Conservation (phyloP, 768 basidiomycete genomes). For the Lentinula sp. region DNA sequence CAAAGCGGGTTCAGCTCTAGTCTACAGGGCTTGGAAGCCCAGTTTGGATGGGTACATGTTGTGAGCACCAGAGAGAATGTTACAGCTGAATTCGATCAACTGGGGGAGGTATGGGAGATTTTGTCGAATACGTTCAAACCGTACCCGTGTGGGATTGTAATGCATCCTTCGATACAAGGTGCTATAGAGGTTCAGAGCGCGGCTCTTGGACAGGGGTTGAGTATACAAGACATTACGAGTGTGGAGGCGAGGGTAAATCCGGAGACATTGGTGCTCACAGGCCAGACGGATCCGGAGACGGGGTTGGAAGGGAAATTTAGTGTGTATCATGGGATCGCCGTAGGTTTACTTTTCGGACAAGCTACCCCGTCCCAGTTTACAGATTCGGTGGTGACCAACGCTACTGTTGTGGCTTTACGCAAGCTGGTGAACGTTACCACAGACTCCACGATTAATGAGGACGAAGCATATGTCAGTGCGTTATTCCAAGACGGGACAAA, state of each 20-base stretch:
- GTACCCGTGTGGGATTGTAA: slow-evolving; percentile 18
- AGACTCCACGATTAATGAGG: slow-evolving; percentile 10
- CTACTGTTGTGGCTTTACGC: slow-evolving; percentile 12
- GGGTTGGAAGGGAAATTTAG: slow-evolving; percentile 19
- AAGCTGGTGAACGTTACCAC: slow-evolving; percentile 14
- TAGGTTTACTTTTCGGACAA: slow-evolving; percentile 14
- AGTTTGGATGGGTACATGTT: slow-evolving; percentile 18
- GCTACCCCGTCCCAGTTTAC: slow-evolving; percentile 14
- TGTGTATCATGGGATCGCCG: slow-evolving; percentile 16
- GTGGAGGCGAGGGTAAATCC: slow-evolving; percentile 16
- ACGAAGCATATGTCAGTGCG: slow-evolving; percentile 12
- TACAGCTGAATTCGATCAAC: slow-evolving; percentile 8
- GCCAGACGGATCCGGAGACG: slow-evolving; percentile 16
- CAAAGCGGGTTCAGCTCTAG: slow-evolving; percentile 14
- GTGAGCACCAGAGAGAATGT: slow-evolving; percentile 13
- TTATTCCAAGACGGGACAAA: slow-evolving; percentile 11
- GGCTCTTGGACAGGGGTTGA: slow-evolving; percentile 1
- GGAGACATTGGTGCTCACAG: slow-evolving; percentile 15
- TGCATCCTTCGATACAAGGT: slow-evolving; percentile 17
- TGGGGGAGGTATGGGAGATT: slow-evolving; percentile 14
- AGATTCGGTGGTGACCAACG: slow-evolving; percentile 12
- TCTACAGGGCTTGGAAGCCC: slow-evolving; percentile 15
- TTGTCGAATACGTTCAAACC: slow-evolving; percentile 17
- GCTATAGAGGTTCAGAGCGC: slow-evolving; percentile 15
- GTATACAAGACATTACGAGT: slow-evolving; percentile 9